These are phyloP conservation scores for Hirsutella minnesotensis DNA, from an alignment of 2,329 filamentous ascomycete genomes.

Conservation along the genomic window DNA sequence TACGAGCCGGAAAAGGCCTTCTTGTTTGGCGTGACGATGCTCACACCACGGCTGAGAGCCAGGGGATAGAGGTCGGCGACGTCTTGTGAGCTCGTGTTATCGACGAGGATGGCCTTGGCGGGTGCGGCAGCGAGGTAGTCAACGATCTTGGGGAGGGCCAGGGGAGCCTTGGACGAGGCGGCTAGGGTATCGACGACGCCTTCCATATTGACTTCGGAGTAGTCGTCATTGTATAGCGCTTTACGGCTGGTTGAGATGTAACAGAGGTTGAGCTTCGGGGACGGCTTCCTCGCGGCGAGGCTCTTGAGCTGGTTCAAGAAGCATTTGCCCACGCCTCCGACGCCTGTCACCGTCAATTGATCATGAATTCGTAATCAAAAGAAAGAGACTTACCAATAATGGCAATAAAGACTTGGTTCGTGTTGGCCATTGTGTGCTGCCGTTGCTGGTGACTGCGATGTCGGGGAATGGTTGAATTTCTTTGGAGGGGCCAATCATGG, in stretches of 20 bases:
- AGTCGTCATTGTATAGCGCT: slow-evolving; percentile 63
- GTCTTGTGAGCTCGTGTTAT: slow-evolving; percentile 89
- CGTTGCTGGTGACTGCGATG: neutral
- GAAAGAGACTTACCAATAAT: slow-evolving; percentile 30
- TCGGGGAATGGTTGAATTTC: neutral
- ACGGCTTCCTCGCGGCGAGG: slow-evolving; percentile 53
- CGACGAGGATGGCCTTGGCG: slow-evolving; percentile 70
- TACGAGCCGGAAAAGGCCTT: slow-evolving; percentile 85
- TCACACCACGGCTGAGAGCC: slow-evolving; percentile 72
- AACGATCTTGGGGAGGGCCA: slow-evolving; percentile 57
- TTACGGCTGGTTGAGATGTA: slow-evolving; percentile 81
- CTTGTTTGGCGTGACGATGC: slow-evolving; percentile 94
- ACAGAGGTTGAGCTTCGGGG: slow-evolving; percentile 63
- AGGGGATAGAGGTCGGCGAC: slow-evolving; percentile 74
- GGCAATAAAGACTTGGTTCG: slow-evolving; percentile 39
- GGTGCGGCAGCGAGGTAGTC: slow-evolving; percentile 70
- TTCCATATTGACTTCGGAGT: slow-evolving; percentile 53
- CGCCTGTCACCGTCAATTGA: slow-evolving; percentile 57
- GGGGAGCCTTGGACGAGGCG: slow-evolving; percentile 50
- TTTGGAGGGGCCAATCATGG: neutral
- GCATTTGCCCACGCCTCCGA: slow-evolving; percentile 83
- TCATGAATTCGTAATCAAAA: neutral
- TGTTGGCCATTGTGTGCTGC: slow-evolving; percentile 24
- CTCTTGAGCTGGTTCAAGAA: slow-evolving; percentile 73
- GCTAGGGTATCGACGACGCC: slow-evolving; percentile 51